Percentiles rank a stretch among this genome's conserved stretches.
phyloP scores from a whole-genome alignment of 805 yeast species.

The Kuraishia piskuri region DNA sequence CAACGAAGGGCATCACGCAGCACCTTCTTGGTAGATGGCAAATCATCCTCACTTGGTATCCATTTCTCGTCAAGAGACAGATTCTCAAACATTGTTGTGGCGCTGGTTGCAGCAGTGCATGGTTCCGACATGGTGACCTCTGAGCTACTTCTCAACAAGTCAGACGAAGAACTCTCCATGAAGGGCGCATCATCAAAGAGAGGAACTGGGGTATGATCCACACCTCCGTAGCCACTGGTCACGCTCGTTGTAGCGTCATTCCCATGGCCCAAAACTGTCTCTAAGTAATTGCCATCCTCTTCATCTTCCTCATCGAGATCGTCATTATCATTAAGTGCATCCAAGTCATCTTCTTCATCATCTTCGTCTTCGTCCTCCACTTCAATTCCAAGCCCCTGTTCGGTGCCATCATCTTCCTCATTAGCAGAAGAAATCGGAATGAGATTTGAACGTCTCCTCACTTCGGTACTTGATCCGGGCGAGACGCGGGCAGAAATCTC shows the following conservation, averaged over 20 bases:
- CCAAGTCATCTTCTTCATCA: slow-evolving; percentile 19
- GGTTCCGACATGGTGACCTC: neutral
- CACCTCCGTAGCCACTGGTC: neutral
- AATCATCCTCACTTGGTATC: slow-evolving; percentile 6
- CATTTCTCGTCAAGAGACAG: slow-evolving; percentile 6
- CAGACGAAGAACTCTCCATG: neutral
- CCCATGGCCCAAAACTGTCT: neutral
- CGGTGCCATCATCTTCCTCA: slow-evolving; percentile 21
- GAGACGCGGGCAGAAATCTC: neutral
- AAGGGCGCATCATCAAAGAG: neutral
- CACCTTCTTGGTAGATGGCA: slow-evolving; percentile 17
- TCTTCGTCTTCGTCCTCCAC: slow-evolving; percentile 8
- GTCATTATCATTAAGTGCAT: slow-evolving; percentile 5
- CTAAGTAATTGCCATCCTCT: slow-evolving; percentile 13
- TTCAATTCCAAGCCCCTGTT: slow-evolving; percentile 13
- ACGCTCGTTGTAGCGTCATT: neutral
- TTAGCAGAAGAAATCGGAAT: slow-evolving; percentile 12
- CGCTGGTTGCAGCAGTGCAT: neutral
- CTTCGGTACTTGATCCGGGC: neutral
- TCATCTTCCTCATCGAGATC: slow-evolving; percentile 14
- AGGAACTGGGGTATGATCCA: neutral
- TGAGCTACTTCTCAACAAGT: neutral
- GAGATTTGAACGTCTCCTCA: slow-evolving; percentile 16
- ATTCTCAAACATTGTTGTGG: neutral
- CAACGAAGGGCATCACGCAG: slow-evolving; percentile 25